Evolutionary conservation across 176 grass and related monocot genomes (phyloP), one percentile per base, ranked within the genome.

Genomic region (Aegilops umbellulata): DNA sequence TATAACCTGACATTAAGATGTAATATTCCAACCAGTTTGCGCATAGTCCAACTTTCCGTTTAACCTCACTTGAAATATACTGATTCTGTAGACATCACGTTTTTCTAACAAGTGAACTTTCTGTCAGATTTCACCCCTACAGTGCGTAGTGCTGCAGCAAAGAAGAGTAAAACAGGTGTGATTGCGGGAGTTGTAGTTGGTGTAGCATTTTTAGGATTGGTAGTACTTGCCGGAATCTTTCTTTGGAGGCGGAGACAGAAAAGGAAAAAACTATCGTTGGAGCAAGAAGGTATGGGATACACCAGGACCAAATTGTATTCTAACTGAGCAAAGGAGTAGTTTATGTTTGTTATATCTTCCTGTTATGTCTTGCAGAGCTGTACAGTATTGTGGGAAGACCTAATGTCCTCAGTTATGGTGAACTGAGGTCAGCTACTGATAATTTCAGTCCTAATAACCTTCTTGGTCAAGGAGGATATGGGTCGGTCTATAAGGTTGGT

Each of bases 391-490:
- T 87, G 57, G 92, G 84, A 58, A 89, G 83, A 72, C 90, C 87
- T 22, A 87, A 92, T 65, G 67, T 92, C 42, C 89, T 94, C 66
- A 81, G 76, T 47, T 94, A 97, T 81, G 15, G 66, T 74, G 95
- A 91, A 67, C 69, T 97, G 32, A 94, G 86, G 77, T 73, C 80
- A 1, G 83, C 95, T 39, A 92, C 90, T 58, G 95, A 94, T 66
- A 82, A 69, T 73, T 97, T 97, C 36, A 97, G 60, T 77, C 77
- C 92, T 60, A 76, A 4, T 69, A 97, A 97, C 81, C 80, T 89
- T 88, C 84, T 97, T 26, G 95, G 95, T n/a, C 77, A 92, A 89
- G 95, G 95, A 66, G 95, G 95, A 81, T 97, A 92, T 81, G 95
- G 95, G 6, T 49, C 86, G 22, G 95, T 97, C 31, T 91, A 77